phyloP scores from a whole-genome alignment of 2,329 filamentous ascomycete genomes.

The Pseudocercospora vitis region DNA sequence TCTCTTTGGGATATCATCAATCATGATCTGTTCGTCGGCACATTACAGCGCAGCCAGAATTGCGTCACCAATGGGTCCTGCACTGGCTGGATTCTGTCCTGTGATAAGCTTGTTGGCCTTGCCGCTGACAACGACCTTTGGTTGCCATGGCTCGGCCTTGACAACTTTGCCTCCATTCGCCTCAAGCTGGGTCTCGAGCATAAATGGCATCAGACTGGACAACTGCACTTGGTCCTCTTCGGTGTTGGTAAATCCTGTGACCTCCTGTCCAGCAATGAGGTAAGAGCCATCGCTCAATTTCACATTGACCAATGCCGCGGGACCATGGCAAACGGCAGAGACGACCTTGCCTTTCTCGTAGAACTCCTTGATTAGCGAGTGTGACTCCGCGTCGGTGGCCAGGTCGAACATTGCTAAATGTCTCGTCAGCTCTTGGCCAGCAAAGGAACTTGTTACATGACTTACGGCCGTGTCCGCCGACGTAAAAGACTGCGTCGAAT shows the following conservation, averaged over 20 bases:
- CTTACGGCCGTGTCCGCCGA: conserved; percentile 59
- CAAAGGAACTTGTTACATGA: conserved; percentile 7
- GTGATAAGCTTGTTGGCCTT: conserved; percentile 46
- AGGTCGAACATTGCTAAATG: conserved; percentile 62
- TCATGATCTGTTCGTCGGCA: not conserved
- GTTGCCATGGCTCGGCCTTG: conserved; percentile 54
- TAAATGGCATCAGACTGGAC: conserved; percentile 56
- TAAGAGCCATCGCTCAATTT: conserved; percentile 53
- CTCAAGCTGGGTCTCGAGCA: conserved; percentile 58
- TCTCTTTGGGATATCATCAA: not conserved
- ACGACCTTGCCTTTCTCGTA: conserved; percentile 62
- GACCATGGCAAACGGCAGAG: conserved; percentile 68
- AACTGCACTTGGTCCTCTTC: conserved; percentile 52
- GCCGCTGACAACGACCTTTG: conserved; percentile 46
- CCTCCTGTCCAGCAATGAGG: conserved; percentile 57
- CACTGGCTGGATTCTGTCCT: conserved; percentile 51
- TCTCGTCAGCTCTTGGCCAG: not conserved
- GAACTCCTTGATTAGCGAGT: conserved; percentile 63
- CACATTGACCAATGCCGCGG: conserved; percentile 62
- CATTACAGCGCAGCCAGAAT: conserved; percentile 31
- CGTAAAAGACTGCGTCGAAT: conserved; percentile 64
- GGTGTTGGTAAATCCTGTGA: conserved; percentile 60
- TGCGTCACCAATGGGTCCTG: conserved; percentile 45
- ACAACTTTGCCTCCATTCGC: conserved; percentile 56
- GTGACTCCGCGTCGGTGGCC: conserved; percentile 56